Percentiles rank a stretch among this genome's conserved stretches.
Conservation (phyloP, 2,329 filamentous ascomycete species). For the Fusarium veterinarium region DNA sequence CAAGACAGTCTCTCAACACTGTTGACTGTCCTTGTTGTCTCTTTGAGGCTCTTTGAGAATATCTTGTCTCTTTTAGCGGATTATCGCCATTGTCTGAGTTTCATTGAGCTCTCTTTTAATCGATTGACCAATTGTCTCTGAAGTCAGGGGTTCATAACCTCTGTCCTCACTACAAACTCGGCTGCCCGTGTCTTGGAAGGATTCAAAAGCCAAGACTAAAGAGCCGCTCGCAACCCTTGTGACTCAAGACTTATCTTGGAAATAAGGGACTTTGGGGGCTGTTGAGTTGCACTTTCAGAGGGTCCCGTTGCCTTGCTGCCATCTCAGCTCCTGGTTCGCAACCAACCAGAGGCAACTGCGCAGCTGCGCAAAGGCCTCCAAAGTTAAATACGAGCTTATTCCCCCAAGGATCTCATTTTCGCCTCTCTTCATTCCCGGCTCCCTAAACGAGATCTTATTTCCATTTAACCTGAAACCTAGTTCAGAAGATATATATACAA, state of each 20-base stretch:
- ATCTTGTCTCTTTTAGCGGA: not conserved
- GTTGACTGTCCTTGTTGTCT: not conserved
- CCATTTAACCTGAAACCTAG: not conserved
- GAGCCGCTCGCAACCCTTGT: not conserved
- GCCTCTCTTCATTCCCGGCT: slow-evolving; percentile 9
- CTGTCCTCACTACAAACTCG: not conserved
- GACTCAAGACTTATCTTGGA: not conserved
- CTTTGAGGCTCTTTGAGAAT: not conserved
- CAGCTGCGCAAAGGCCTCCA: slow-evolving; percentile 17
- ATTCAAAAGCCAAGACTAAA: slow-evolving; percentile 10
- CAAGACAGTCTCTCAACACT: not conserved
- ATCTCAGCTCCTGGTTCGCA: slow-evolving; percentile 25
- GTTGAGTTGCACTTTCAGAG: slow-evolving; percentile 18
- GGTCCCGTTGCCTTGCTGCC: slow-evolving; percentile 13
- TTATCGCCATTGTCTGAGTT: not conserved
- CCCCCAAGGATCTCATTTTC: slow-evolving; percentile 3
- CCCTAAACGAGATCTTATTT: slow-evolving; percentile 7
- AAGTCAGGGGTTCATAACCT: not conserved
- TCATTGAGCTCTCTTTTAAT: not conserved
- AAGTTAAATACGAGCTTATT: slow-evolving; percentile 4
- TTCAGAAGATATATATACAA: not conserved
- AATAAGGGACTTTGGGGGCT: slow-evolving; percentile 4
- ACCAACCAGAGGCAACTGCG: slow-evolving; percentile 12
- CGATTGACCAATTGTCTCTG: slow-evolving; percentile 2
- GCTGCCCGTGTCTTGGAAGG: not conserved